Evolutionary conservation across 768 basidiomycete species (phyloP).

Genomic region (Rhizopogon rudus): DNA sequence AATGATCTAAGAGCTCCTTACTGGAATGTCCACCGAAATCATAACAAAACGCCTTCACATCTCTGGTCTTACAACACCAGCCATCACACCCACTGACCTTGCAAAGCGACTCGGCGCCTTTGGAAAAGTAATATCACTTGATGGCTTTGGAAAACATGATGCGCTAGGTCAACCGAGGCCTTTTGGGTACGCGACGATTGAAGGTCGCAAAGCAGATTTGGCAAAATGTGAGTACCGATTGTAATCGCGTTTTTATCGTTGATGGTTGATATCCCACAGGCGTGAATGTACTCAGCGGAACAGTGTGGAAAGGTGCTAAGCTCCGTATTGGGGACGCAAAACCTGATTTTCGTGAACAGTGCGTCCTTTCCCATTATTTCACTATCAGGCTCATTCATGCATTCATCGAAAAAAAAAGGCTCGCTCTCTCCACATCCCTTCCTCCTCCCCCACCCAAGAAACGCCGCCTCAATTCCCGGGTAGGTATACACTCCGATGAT

Average conservation of each 20-base stretch:
- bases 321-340: conserved; percentile 81
- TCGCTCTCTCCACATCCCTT: conserved; percentile 13
- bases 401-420: not conserved
- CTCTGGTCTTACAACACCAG: conserved; percentile 70
- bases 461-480: conserved; percentile 29
- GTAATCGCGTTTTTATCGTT: not conserved
- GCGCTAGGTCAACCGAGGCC: conserved; percentile 62
- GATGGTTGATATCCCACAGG: conserved; percentile 34
- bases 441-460: conserved; percentile 35
- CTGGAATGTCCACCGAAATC: not conserved
- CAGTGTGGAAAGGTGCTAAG: conserved; percentile 86
- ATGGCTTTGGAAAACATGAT: conserved; percentile 64
- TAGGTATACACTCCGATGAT: conserved; percentile 46
- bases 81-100: conserved; percentile 55
- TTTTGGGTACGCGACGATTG: conserved; percentile 72
- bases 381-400: conserved; percentile 6
- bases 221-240: conserved; percentile 49
- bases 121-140: conserved; percentile 61
- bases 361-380: not conserved
- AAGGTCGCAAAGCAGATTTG: conserved; percentile 54
- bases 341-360: conserved; percentile 67
- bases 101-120: conserved; percentile 55
- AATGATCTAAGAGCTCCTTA: no score
- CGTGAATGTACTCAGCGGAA: conserved; percentile 71
- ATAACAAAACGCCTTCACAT: conserved; percentile 62